A percentile compares a stretch with the other conserved stretches of the same genome.
phyloP scores from a whole-genome alignment of 2,329 filamentous ascomycete species.

The Metarhizium rileyi region DNA sequence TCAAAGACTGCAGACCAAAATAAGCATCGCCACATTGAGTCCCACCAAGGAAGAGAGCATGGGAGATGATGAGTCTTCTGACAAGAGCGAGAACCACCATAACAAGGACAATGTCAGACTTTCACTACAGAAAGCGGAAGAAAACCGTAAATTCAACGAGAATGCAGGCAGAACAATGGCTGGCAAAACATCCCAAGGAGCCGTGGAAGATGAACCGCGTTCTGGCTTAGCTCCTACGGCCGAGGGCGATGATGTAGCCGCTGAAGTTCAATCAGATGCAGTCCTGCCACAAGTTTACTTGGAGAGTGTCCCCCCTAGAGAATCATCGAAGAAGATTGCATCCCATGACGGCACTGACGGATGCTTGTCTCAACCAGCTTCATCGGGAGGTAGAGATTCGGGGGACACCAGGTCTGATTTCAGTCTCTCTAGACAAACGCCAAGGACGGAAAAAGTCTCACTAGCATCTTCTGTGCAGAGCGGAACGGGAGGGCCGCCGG shows the following conservation, averaged over 20 bases:
- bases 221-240: background rate
- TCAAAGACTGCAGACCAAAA: conserved; percentile 13
- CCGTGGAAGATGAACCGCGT: background rate
- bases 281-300: conserved; percentile 4
- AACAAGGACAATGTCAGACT: conserved; percentile 1
- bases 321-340: conserved; percentile 10
- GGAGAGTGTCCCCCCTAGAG: conserved; percentile 10
- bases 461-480: background rate
- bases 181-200: background rate
- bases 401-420: background rate
- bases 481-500: background rate
- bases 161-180: background rate
- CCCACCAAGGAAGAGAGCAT: conserved; percentile 23
- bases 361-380: background rate
- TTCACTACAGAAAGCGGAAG: conserved; percentile 1
- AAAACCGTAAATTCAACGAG: background rate
- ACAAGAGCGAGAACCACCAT: background rate
- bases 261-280: background rate
- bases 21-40: conserved; percentile 18
- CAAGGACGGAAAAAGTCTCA: background rate
- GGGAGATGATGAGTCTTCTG: conserved; percentile 9
- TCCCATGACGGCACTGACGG: background rate
- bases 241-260: background rate
- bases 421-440: background rate
- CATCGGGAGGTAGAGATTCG: background rate